Evolutionary conservation across 1,284 basidiomycete species (phyloP), one percentile per base, ranked within the genome.

Genomic region (Ganoderma sinense): DNA sequence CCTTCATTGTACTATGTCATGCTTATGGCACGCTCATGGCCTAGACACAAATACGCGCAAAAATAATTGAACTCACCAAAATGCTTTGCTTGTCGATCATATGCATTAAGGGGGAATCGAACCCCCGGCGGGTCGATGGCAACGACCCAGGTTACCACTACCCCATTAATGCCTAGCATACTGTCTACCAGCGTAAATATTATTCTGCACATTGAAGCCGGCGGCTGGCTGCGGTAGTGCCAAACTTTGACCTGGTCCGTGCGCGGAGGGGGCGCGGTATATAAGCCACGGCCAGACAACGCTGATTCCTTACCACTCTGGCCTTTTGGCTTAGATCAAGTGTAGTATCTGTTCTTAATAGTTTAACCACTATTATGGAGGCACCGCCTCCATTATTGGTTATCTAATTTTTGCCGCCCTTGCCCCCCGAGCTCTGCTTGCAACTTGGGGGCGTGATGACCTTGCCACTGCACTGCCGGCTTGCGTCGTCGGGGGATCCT

Each of bases 291-390:
- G 18, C 20, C 62, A 2, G 39, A 61, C 67, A 51, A 62, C 43
- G 1, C 0, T 8, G 66, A 70, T 65, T 76, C 76, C 73, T 75
- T 84, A 92, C 90, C 91, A 92, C 92, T 95, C 90, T 94, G 94
- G 91, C 93, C 94, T 92, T 93, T 94, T 93, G 93, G 93, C 91
- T 94, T 95, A 93, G 93, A 94, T 94, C 93, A 95, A 94, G 93
- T 95, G 93, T 95, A 94, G 94, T 94, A 94, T 93, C 91, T 93
- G 91, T 93, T 92, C 91, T 93, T 92, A 90, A 90, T 89, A 89
- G 89, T 89, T 89, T 89, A 90, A 89, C 87, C 87, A 88, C 88
- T 90, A 89, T 89, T 89, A 89, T 83, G 82, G 77, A 77, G 82
- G 80, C 76, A 77, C 76, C 73, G 74, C 75, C 75, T 69, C 70